Conservation (phyloP, 2,329 filamentous ascomycete species). For the Penicillium sp. region DNA sequence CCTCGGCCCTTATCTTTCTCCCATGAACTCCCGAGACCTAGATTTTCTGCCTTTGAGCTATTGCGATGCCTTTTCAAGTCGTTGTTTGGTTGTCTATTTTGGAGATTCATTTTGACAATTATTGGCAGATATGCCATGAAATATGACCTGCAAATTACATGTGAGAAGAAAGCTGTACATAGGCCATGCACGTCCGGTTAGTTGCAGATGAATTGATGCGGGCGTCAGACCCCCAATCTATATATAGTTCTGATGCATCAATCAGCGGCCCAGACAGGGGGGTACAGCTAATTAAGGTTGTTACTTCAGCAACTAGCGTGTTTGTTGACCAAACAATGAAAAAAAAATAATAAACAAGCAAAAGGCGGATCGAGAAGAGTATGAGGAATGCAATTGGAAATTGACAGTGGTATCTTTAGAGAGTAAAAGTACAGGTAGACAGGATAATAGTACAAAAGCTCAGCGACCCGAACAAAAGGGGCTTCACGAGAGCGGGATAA, state of each 20-base stretch:
- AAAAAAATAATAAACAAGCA: background rate
- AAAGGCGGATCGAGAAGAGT: too few relatives aligned
- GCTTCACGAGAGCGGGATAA: background rate
- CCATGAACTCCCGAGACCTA: too few relatives aligned
- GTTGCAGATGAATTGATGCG: background rate
- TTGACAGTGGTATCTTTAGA: slow-evolving; percentile 18
- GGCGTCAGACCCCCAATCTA: background rate
- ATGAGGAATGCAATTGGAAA: background rate
- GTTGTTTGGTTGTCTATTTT: too few relatives aligned
- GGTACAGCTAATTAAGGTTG: background rate
- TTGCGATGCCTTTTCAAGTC: too few relatives aligned
- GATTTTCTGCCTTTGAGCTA: too few relatives aligned
- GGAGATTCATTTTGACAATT: too few relatives aligned
- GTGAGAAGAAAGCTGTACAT: too few relatives aligned
- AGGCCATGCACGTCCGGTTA: background rate
- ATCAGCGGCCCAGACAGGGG: background rate
- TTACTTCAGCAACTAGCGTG: background rate
- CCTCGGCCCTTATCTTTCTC: too few relatives aligned
- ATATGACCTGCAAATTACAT: too few relatives aligned
- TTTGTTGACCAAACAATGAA: background rate
- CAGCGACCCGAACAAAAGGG: background rate
- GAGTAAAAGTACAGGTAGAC: slow-evolving; percentile 13
- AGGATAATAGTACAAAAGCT: slow-evolving; percentile 16
- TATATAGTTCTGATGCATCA: background rate
- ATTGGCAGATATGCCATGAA: too few relatives aligned